phyloP scores from a whole-genome alignment of 176 grass and related monocot species.

The Coix lacrymajobi region DNA sequence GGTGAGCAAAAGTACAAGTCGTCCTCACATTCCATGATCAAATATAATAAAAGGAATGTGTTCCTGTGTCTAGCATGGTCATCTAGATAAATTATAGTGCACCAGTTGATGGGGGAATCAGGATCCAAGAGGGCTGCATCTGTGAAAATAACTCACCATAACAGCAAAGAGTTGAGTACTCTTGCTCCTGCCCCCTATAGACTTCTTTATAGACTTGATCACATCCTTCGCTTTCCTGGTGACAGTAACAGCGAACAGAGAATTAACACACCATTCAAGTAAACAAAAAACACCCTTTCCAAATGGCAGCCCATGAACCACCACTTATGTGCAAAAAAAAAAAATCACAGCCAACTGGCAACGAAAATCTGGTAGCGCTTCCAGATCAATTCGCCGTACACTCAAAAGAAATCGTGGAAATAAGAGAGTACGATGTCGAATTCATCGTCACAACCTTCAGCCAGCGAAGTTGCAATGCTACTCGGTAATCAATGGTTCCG shows the following conservation, averaged over 20 bases:
- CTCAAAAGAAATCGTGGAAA: background rate
- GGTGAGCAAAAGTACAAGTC: background rate
- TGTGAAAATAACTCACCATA: conserved; percentile 57
- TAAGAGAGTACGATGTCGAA: background rate
- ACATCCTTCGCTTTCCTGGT: conserved; percentile 88
- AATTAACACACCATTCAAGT: conserved; percentile 4
- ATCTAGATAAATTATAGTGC: background rate
- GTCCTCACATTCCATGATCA: background rate
- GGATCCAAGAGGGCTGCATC: background rate
- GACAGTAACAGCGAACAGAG: conserved; percentile 19
- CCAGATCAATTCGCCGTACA: conserved; percentile 17
- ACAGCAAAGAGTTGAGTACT: conserved; percentile 80
- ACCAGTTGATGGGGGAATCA: background rate
- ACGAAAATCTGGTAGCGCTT: background rate
- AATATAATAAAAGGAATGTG: background rate
- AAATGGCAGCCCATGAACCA: conserved; percentile 38
- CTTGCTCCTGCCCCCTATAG: conserved; percentile 62
- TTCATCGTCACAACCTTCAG: background rate
- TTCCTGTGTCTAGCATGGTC: background rate
- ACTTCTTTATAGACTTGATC: conserved; percentile 90
- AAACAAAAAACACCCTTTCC: conserved; percentile 23
- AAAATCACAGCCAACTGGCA: background rate
- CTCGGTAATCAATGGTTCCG: background rate
- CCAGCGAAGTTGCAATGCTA: background rate
- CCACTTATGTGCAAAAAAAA: background rate